These are phyloP conservation scores for Poteriospumella lacustris DNA, from an alignment of 108 stramenopile genomes.

Conservation along the genomic window DNA sequence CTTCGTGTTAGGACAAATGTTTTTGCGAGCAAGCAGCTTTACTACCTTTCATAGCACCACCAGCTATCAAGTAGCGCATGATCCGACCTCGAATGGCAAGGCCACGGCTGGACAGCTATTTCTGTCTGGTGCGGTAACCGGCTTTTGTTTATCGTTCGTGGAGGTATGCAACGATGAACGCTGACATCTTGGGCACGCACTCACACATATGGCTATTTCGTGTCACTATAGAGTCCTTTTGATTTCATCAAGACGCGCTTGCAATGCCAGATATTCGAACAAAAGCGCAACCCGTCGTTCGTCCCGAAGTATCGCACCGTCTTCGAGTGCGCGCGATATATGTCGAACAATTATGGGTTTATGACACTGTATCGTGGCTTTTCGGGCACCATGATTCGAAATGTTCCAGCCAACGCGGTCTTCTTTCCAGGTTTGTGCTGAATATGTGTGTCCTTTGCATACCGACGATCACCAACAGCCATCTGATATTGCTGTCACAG, in stretches of 20 bases:
- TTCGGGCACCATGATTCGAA: background rate
- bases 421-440: conserved; percentile 17
- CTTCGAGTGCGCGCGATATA: background rate
- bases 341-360: background rate
- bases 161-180: too few species aligned
- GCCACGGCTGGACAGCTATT: background rate
- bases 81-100: background rate
- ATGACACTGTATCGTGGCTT: background rate
- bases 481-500: too few species aligned
- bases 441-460: too few species aligned
- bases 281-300: background rate
- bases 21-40: background rate
- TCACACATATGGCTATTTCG: background rate
- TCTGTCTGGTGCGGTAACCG: background rate
- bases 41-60: background rate
- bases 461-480: too few species aligned
- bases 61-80: background rate
- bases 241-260: conserved; percentile 5
- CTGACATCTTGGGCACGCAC: too few species aligned
- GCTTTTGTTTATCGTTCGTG: background rate
- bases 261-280: background rate
- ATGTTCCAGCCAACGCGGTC: conserved; percentile 11
- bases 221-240: background rate
- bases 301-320: background rate
- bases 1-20: background rate